Percentiles rank a stretch among this genome's conserved stretches.
These are phyloP conservation scores for Groenewaldozyma sp. DNA, from an alignment of 1,139 yeast species.

Conservation along the genomic window DNA sequence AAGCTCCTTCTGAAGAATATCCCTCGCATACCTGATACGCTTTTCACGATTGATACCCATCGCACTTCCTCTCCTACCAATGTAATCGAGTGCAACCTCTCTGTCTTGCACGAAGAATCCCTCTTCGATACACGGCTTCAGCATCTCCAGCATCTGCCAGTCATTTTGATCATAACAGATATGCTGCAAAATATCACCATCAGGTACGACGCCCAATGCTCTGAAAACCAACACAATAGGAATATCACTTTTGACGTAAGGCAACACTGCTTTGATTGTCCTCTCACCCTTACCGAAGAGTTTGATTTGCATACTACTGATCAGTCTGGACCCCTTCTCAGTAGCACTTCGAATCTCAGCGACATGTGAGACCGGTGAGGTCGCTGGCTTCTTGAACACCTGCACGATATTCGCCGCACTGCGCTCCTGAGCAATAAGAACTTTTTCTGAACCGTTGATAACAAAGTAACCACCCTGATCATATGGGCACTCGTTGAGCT, in stretches of 20 bases:
- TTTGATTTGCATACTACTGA: conserved; percentile 90
- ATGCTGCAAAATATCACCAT: conserved; percentile 96
- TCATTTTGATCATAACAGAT: conserved; percentile 96
- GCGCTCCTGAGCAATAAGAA: conserved; percentile 95
- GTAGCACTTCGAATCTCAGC: conserved; percentile 96
- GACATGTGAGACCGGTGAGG: conserved; percentile 90
- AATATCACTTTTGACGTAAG: conserved; percentile 91
- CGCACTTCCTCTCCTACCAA: conserved; percentile 94
- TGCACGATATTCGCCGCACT: conserved; percentile 97
- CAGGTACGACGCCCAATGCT: conserved; percentile 97
- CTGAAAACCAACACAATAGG: conserved; percentile 95
- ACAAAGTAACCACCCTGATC: conserved; percentile 99
- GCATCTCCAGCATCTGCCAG: conserved; percentile 99
- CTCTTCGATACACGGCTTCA: conserved; percentile 98
- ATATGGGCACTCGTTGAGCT: conserved; percentile 94
- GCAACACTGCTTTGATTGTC: conserved; percentile 90
- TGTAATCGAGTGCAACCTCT: conserved; percentile 94
- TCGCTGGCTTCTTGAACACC: conserved; percentile 96
- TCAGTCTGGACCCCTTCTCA: conserved; percentile 93
- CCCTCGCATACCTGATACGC: conserved; percentile 97
- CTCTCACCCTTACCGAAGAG: conserved; percentile 75
- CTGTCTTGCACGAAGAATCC: conserved; percentile 97
- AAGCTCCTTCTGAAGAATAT: conserved; percentile 89
- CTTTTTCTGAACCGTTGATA: conserved; percentile 97
- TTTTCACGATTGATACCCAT: conserved; percentile 94